Evolutionary conservation across 495 filamentous ascomycete species (phyloP).

Genomic region (Daldinia childiae): DNA sequence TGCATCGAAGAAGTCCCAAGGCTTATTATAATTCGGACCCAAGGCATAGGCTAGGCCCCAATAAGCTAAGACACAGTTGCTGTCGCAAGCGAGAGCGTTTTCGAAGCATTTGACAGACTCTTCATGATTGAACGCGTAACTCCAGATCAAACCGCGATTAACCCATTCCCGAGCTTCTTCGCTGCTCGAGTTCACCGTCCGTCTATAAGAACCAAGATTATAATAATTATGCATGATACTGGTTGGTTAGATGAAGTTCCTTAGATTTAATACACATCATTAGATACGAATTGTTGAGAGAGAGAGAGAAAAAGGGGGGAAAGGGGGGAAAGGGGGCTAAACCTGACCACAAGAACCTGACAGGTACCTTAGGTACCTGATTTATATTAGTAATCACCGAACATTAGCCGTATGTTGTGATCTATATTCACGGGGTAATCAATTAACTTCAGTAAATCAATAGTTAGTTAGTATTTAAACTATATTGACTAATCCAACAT

Average conservation of each 20-base stretch:
- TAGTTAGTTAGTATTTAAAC: background rate
- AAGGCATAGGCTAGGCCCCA: slow-evolving; percentile 74
- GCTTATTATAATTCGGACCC: slow-evolving; percentile 80
- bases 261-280: slow-evolving; percentile 10
- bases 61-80: slow-evolving; percentile 67
- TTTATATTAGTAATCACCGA: too few species aligned
- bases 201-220: slow-evolving; percentile 64
- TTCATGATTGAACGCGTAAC: slow-evolving; percentile 72
- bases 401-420: too few species aligned
- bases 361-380: too few species aligned
- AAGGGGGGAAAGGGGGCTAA: too few species aligned
- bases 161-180: slow-evolving; percentile 66
- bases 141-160: slow-evolving; percentile 69
- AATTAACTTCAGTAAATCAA: too few species aligned
- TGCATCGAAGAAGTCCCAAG: slow-evolving; percentile 72
- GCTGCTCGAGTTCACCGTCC: slow-evolving; percentile 57
- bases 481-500: too few species aligned
- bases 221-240: slow-evolving; percentile 55
- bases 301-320: background rate
- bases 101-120: slow-evolving; percentile 69
- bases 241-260: background rate
- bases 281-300: background rate
- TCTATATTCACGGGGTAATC: too few species aligned
- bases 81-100: slow-evolving; percentile 62
- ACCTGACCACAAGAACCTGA: too few species aligned